These are phyloP conservation scores for Aspergillus fischeri DNA, from an alignment of 2,329 filamentous ascomycete species.

Conservation along the genomic window DNA sequence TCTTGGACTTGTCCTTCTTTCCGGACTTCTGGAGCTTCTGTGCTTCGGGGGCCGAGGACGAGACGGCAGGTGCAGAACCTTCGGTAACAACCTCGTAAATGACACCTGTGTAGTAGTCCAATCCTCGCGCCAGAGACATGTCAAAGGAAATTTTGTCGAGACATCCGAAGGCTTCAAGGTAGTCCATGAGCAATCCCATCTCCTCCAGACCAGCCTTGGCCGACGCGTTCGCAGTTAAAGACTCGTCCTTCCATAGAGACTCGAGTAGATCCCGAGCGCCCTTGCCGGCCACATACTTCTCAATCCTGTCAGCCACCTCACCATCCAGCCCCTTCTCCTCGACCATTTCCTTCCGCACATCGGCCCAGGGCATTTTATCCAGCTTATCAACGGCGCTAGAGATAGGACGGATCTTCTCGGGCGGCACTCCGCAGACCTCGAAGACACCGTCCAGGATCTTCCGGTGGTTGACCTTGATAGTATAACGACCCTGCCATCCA, in stretches of 20 bases:
- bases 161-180: constrained; percentile 72
- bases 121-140: constrained; percentile 79
- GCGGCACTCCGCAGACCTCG: constrained; percentile 81
- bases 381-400: constrained; percentile 94
- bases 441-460: constrained; percentile 93
- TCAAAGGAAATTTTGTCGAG: constrained; percentile 79
- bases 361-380: constrained; percentile 86
- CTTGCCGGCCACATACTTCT: constrained; percentile 74
- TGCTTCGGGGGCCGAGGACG: constrained; percentile 37
- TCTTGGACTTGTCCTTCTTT: constrained; percentile 47
- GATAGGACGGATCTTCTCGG: constrained; percentile 82
- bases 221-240: constrained; percentile 65
- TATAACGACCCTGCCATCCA: constrained; percentile 69
- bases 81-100: constrained; percentile 89
- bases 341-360: constrained; percentile 89
- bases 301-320: constrained; percentile 80
- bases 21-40: constrained; percentile 31
- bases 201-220: constrained; percentile 78
- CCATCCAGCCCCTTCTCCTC: constrained; percentile 79
- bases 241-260: constrained; percentile 63
- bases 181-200: constrained; percentile 74
- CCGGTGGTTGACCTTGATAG: constrained; percentile 92
- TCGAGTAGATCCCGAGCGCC: constrained; percentile 71
- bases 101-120: constrained; percentile 89
- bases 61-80: constrained; percentile 59